Percentiles rank a stretch among this genome's conserved stretches.
Conservation (phyloP, 208 protist genomes). For the Leishmania guyanensis region DNA sequence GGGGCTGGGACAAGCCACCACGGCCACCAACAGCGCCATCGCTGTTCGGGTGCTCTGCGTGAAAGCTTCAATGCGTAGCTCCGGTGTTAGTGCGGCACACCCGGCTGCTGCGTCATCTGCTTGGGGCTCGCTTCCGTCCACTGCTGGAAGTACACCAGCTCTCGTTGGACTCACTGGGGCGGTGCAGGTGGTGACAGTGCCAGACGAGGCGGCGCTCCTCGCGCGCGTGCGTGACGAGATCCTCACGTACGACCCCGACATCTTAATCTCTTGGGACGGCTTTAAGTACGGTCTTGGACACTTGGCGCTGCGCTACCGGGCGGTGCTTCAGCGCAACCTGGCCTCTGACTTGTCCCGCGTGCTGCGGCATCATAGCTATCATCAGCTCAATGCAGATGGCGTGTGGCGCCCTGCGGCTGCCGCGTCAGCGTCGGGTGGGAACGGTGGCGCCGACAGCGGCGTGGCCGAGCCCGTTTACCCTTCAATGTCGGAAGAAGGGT, state of each 20-base stretch:
- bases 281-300: constrained; percentile 69
- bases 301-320: constrained; percentile 61
- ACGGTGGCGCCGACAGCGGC: not conserved
- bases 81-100: not conserved
- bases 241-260: constrained; percentile 58
- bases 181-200: constrained; percentile 46
- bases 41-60: constrained; percentile 58
- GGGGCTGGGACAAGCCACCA: constrained; percentile 45
- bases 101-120: not conserved
- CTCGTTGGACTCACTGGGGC: constrained; percentile 20
- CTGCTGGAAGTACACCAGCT: not conserved
- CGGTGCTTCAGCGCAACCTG: constrained; percentile 52
- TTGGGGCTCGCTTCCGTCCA: not conserved
- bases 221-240: constrained; percentile 47
- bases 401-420: not conserved
- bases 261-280: constrained; percentile 82
- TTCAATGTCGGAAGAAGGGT: not conserved
- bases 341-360: constrained; percentile 58
- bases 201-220: constrained; percentile 55
- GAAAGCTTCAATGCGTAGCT: not conserved
- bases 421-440: not conserved
- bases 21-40: constrained; percentile 21
- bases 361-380: constrained; percentile 2
- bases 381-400: not conserved
- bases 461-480: not conserved